Evolutionary conservation across 129 eudicot species (phyloP), one percentile per base, ranked within the genome.

Genomic region (Deinandra increscens): DNA sequence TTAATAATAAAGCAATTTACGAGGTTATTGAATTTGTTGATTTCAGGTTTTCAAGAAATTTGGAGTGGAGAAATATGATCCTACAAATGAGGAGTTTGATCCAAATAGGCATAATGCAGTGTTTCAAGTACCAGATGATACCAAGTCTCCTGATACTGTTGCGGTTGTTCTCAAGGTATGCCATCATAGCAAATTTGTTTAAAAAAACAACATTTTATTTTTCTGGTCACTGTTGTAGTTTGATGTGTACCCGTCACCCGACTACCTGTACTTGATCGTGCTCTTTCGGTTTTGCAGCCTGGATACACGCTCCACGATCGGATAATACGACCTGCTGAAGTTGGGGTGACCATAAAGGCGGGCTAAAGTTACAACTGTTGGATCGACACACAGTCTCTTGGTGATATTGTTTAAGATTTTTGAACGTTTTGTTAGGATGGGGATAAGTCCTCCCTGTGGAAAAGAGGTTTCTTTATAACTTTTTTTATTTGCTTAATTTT

Each of bases 101-200:
- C 98, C 98, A 15, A 82, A 88, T 76, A 84, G 89, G 79, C 98
- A 92, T 74, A 84, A 92, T 73, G 98, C 96, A 33, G 88, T 84
- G 44, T 89, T 86, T 71, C 96, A 89, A 83, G 95, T 92, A 43
- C 95, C 95, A 1, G 96, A 86, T 76, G 78, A 85, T 45, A 66
- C 95, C 50, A 89, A 92, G 79, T 63, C 91, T 46, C 87, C 91
- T 2, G 84, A 79, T 58, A 90, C 87, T 20, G 86, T 92, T 63
- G 96, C 92, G 7, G 90, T 82, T 66, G 96, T 88, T 38, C 83
- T 89, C 33, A 92, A 89, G 96, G 98, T 92, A 87, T 39, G 10
- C 42, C 23, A 33, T 31, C 34, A 7, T 49, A 29, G 4, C 42
- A 38, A 18, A 4, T 1, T 20, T 20, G 34, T 22, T 69, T 33